These are phyloP conservation scores for Penicillium brasilianum DNA, from an alignment of 2,329 filamentous ascomycete species.

Conservation along the genomic window DNA sequence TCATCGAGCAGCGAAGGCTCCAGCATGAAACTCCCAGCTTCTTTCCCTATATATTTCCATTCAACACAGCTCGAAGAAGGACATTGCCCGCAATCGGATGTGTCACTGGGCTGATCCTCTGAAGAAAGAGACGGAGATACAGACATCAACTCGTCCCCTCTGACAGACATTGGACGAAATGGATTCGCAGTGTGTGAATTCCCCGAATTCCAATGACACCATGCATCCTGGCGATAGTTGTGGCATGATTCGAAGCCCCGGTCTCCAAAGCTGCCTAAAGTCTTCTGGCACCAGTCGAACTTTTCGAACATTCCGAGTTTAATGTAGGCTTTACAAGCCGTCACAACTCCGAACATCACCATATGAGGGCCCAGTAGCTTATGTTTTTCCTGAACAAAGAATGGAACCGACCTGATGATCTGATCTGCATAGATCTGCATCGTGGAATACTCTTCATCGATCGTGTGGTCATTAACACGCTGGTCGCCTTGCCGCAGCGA, in stretches of 20 bases:
- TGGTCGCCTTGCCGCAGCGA: not conserved
- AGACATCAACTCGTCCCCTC: not conserved
- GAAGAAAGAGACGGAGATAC: not conserved
- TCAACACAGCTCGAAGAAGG: not conserved
- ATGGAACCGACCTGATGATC: constrained; percentile 6
- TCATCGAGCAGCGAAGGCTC: not conserved
- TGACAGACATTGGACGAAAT: not conserved
- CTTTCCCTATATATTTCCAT: not conserved
- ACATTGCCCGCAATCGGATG: not conserved
- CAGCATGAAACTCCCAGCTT: not conserved
- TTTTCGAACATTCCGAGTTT: not conserved
- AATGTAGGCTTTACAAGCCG: not conserved
- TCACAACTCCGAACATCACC: not conserved
- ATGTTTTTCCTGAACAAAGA: not conserved
- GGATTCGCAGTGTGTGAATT: not conserved
- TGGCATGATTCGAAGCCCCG: not conserved
- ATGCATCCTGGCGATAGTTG: not conserved
- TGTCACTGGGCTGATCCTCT: not conserved
- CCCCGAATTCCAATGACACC: not conserved
- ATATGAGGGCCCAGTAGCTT: not conserved
- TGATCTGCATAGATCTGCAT: constrained; percentile 3
- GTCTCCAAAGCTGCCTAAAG: not conserved
- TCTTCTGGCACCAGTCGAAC: not conserved
- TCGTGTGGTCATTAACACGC: not conserved
- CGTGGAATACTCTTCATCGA: not conserved